Conservation (phyloP, 352 stramenopile genomes). For the Salisapilia sapeloensis region DNA sequence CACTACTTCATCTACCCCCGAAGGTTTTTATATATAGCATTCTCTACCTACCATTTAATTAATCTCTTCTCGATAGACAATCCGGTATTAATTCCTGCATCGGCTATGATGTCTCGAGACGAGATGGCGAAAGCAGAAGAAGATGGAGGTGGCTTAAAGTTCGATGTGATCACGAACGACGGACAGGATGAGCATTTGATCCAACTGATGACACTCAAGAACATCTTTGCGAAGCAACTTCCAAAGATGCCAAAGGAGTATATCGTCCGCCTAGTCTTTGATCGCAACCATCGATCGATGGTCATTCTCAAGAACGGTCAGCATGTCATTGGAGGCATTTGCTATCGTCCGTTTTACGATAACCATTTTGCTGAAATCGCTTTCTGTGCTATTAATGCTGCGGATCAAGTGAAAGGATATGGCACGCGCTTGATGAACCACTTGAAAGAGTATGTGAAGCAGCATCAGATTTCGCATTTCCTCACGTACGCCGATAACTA, state of each 20-base stretch:
- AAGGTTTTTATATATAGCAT: neutral
- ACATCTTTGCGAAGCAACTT: conserved; percentile 95
- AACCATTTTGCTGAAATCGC: conserved; percentile 98
- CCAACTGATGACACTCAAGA: conserved; percentile 92
- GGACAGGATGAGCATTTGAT: conserved; percentile 74
- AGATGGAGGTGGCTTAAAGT: conserved; percentile 58
- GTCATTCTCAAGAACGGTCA: conserved; percentile 84
- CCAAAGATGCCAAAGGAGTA: conserved; percentile 99
- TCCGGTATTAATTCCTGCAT: too few species aligned
- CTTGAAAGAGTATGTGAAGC: conserved; percentile 94
- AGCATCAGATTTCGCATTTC: conserved; percentile 86
- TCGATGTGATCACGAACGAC: conserved; percentile 86
- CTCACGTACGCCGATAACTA: conserved; percentile 99
- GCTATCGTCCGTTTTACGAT: conserved; percentile 89
- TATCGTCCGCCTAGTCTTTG: conserved; percentile 98
- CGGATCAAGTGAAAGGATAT: conserved; percentile 94
- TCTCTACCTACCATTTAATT: neutral
- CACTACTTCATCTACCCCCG: conserved; percentile 2
- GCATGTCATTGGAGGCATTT: conserved; percentile 95
- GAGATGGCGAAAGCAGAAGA: conserved; percentile 83
- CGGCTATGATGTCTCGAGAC: conserved; percentile 58
- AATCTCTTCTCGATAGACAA: too few species aligned
- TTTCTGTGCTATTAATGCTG: conserved; percentile 96
- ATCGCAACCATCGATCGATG: conserved; percentile 89
- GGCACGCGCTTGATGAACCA: conserved; percentile 99